Conservation (phyloP, 2,329 filamentous ascomycete genomes). For the Rhynchosporium agropyri region DNA sequence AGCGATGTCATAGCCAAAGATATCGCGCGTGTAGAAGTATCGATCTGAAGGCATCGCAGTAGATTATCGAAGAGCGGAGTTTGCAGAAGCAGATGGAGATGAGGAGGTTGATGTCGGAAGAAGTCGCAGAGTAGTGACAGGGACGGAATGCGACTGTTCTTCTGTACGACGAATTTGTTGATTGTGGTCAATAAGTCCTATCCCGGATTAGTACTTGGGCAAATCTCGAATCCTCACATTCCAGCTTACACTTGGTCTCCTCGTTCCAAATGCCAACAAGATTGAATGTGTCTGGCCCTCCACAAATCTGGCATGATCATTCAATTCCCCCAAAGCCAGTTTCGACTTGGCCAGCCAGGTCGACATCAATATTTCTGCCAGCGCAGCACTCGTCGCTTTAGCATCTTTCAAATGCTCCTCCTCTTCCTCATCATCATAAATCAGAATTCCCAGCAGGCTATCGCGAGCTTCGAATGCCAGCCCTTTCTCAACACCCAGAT, state of each 20-base stretch:
- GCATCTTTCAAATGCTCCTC: slow-evolving; percentile 51
- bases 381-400: slow-evolving; percentile 49
- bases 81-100: slow-evolving; percentile 71
- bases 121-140: slow-evolving; percentile 72
- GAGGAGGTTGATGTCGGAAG: slow-evolving; percentile 75
- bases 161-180: slow-evolving; percentile 66
- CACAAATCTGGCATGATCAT: slow-evolving; percentile 51
- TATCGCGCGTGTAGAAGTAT: slow-evolving; percentile 77
- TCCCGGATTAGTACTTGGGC: slow-evolving; percentile 30
- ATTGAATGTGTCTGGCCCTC: slow-evolving; percentile 50
- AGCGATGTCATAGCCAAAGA: slow-evolving; percentile 73
- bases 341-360: slow-evolving; percentile 57
- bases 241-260: slow-evolving; percentile 59
- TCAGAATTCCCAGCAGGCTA: slow-evolving; percentile 65
- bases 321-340: slow-evolving; percentile 46
- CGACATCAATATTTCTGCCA: slow-evolving; percentile 59
- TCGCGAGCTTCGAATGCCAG: slow-evolving; percentile 66
- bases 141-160: slow-evolving; percentile 63
- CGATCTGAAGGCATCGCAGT: slow-evolving; percentile 72
- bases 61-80: slow-evolving; percentile 73
- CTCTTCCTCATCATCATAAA: slow-evolving; percentile 64
- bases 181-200: slow-evolving; percentile 68
- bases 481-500: slow-evolving; percentile 62
- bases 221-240: neutral
- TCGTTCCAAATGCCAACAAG: slow-evolving; percentile 56